Evolutionary conservation across 2,329 filamentous ascomycete genomes (phyloP), one percentile per base, ranked within the genome.

Genomic region (Fusarium tupiense): DNA sequence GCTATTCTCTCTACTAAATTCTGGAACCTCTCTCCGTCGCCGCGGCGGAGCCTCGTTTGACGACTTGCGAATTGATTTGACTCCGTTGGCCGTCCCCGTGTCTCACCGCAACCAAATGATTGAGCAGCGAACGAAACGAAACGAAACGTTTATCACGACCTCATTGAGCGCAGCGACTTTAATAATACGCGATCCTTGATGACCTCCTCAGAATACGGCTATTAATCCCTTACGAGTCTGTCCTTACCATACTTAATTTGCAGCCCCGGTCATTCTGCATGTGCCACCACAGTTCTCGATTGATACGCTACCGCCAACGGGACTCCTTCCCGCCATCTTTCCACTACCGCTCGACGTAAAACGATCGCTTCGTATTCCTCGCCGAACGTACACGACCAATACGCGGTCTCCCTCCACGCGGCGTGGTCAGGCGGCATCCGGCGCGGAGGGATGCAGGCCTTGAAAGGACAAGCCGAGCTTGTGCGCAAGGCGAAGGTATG

Each of bases 401-500:
- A 64, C 40, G 31, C 26, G 26, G 46, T 52, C 64, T 76, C 69
- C 76, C 72, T 74, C 65, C 70, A 43, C 73, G 70, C 71, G 64
- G 72, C 64, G 66, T 70, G 69, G 60, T 70, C 75, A 69, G 70
- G 67, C 64, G 73, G 73, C 75, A 78, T 74, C 67, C 70, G 64
- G 74, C 75, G 62, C 62, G 78, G 82, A 84, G 85, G 84, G 77
- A 88, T 88, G 88, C 86, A 87, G 82, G 79, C 86, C 80, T 84
- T 84, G 82, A 89, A 86, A 83, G 86, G 84, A 78, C 89, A 88
- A 82, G 85, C 87, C 81, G 89, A 91, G 81, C 87, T 87, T 81
- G 88, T 87, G 83, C 88, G 89, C 80, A 91, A 90, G 86, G 88
- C 88, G 79, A 91, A 91, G 88, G 89, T 85, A 73, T 60, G 81